Conservation (phyloP, 257 asterid species). For the Salvia hispanica region DNA sequence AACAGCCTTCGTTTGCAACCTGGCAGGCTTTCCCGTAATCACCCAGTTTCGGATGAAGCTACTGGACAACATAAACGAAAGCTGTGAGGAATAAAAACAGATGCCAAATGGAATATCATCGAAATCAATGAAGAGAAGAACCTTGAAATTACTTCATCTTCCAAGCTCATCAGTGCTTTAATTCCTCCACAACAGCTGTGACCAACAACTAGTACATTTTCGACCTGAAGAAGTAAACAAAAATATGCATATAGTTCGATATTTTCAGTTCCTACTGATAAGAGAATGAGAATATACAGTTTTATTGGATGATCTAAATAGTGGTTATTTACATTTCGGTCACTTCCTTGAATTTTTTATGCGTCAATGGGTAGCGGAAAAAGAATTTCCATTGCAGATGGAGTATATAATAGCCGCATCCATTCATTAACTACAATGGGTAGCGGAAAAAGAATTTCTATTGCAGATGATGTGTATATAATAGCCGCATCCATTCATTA, state of each 20-base stretch:
- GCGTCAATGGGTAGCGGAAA: too few species aligned
- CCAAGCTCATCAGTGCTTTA: conserved; percentile 88
- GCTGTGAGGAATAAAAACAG: conserved; percentile 29
- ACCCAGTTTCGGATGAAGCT: conserved; percentile 91
- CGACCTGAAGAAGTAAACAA: conserved; percentile 57
- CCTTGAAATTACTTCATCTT: conserved; percentile 69
- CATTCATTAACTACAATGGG: too few species aligned
- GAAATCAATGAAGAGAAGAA: conserved; percentile 38
- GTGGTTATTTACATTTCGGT: too few species aligned
- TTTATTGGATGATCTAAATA: background rate
- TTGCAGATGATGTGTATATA: background rate
- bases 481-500: conserved; percentile 6
- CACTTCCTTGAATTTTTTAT: too few species aligned
- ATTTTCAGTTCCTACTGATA: background rate
- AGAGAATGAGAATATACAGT: background rate
- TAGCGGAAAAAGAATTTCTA: too few species aligned
- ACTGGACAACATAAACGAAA: conserved; percentile 43
- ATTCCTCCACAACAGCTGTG: conserved; percentile 99
- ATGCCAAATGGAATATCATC: conserved; percentile 4
- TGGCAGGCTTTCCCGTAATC: conserved; percentile 63
- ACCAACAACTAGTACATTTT: conserved; percentile 78
- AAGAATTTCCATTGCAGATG: too few species aligned
- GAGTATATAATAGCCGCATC: too few species aligned
- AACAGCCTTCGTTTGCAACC: conserved; percentile 62
- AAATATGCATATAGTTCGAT: background rate